Percentiles rank a stretch among this genome's conserved stretches.
These are phyloP conservation scores for Calonectria fujianensis DNA, from an alignment of 2,329 filamentous ascomycete species.

Conservation along the genomic window DNA sequence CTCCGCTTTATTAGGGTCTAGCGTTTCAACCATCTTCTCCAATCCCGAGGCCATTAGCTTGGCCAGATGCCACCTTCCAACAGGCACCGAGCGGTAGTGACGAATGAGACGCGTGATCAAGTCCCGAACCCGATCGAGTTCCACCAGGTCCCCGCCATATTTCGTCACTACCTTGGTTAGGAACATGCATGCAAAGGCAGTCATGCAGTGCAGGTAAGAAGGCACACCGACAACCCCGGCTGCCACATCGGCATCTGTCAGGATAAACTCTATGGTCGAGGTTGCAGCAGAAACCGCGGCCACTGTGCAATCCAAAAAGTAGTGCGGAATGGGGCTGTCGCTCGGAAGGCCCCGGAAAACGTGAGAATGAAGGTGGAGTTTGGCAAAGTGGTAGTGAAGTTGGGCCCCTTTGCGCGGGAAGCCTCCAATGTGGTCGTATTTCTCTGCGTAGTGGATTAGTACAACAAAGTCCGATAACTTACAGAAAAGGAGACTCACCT, in stretches of 20 bases:
- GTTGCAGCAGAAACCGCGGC: conserved; percentile 60
- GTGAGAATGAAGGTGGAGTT: conserved; percentile 62
- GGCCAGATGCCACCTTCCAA: conserved; percentile 67
- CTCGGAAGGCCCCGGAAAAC: conserved; percentile 60
- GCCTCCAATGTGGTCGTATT: conserved; percentile 61
- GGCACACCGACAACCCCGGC: conserved; percentile 65
- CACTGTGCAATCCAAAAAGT: conserved; percentile 55
- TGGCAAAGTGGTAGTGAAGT: conserved; percentile 63
- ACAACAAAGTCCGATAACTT: not conserved
- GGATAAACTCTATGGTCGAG: conserved; percentile 64
- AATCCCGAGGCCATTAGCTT: conserved; percentile 68
- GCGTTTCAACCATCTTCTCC: conserved; percentile 60
- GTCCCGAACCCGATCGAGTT: conserved; percentile 60
- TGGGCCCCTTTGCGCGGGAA: conserved; percentile 61
- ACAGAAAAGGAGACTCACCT: conserved; percentile 48
- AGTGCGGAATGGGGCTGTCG: conserved; percentile 52
- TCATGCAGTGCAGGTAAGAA: conserved; percentile 70
- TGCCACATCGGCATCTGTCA: conserved; percentile 63
- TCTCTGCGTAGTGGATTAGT: not conserved
- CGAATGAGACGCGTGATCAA: conserved; percentile 62
- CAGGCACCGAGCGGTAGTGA: conserved; percentile 63
- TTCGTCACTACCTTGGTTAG: conserved; percentile 66
- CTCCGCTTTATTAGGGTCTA: conserved; percentile 36
- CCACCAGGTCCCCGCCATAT: conserved; percentile 62
- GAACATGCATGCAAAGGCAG: conserved; percentile 70